These are phyloP conservation scores for Podila minutissima DNA, from an alignment of 192 early-diverging fungal genomes.

Conservation along the genomic window DNA sequence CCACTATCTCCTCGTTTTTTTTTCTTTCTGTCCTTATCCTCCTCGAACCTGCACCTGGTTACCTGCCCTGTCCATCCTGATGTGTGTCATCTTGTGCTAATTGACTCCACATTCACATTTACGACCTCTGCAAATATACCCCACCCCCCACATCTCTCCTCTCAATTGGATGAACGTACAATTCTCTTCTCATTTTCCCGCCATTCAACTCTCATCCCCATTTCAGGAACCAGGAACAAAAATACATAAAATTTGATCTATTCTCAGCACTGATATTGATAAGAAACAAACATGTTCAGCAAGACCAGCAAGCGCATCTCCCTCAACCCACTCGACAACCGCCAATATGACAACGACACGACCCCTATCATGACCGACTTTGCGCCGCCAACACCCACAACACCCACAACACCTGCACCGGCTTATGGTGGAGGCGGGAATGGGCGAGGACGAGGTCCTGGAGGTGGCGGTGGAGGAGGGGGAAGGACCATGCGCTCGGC, in stretches of 20 bases:
- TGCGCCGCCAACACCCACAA: conserved; percentile 33
- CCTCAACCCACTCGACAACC: conserved; percentile 29
- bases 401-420: conserved; percentile 24
- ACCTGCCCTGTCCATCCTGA: not conserved
- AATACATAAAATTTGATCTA: too few relatives aligned
- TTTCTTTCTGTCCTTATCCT: not conserved
- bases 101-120: not conserved
- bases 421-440: conserved; percentile 9
- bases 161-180: not conserved
- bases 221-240: too few relatives aligned
- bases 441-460: conserved; percentile 5
- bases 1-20: not conserved
- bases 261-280: too few relatives aligned
- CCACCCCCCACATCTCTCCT: not conserved
- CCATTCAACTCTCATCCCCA: not conserved
- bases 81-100: too few relatives aligned
- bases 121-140: not conserved
- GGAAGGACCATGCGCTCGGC: conserved; percentile 28
- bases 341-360: conserved; percentile 30
- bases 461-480: not conserved
- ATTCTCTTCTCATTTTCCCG: not conserved
- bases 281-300: conserved; percentile 25
- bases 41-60: not conserved
- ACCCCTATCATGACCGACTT: conserved; percentile 48
- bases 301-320: conserved; percentile 41